Conservation (phyloP, 257 asterid species). For the Capsicum rhomboideum region DNA sequence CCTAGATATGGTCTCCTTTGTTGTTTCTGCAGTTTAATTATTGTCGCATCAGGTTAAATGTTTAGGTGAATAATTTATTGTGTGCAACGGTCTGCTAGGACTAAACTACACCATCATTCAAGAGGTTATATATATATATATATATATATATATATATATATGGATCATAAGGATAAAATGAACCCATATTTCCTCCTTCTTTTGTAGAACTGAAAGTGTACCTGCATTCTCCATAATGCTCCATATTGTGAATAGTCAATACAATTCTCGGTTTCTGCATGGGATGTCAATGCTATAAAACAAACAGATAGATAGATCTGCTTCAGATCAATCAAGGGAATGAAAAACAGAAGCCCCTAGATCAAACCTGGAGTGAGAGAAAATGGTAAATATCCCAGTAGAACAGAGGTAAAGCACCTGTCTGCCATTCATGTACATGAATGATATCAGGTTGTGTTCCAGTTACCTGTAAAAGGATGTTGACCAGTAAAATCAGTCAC, state of each 20-base stretch:
- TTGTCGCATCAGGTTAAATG: not conserved
- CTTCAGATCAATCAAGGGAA: not conserved
- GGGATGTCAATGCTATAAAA: not conserved
- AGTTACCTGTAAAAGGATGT: conserved; percentile 40
- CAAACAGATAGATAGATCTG: not conserved
- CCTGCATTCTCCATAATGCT: conserved; percentile 96
- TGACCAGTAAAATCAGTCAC: not conserved
- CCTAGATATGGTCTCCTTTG: not conserved
- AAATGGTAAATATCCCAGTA: conserved; percentile 88
- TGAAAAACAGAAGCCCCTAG: not conserved
- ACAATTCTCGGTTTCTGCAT: conserved; percentile 72
- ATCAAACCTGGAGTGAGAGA: conserved; percentile 65
- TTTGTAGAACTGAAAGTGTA: conserved; percentile 1
- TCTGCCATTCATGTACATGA: conserved; percentile 96
- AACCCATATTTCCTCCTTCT: not conserved
- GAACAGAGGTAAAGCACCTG: conserved; percentile 65
- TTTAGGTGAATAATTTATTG: not conserved
- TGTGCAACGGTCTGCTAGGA: not conserved
- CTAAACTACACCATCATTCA: not conserved
- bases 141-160: too few species aligned
- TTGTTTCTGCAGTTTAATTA: not conserved
- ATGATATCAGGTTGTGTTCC: conserved; percentile 73
- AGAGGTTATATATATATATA: not conserved
- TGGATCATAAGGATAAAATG: too few species aligned
- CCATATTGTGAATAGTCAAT: conserved; percentile 91